A percentile compares a stretch with the other conserved stretches of the same genome.
These are phyloP conservation scores for Mycena capillaripes DNA, from an alignment of 768 basidiomycete species.

Conservation along the genomic window DNA sequence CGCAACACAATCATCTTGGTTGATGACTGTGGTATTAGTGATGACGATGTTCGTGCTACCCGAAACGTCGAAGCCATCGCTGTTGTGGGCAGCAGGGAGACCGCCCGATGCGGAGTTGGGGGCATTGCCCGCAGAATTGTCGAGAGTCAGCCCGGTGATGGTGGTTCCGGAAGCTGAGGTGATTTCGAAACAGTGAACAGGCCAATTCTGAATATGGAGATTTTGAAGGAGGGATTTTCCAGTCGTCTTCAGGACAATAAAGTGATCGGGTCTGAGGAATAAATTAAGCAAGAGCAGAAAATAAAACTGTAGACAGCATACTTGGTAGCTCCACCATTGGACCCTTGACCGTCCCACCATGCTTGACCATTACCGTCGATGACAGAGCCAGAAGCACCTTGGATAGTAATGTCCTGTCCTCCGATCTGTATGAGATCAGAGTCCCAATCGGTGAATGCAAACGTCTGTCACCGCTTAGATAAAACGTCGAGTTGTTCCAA, in stretches of 20 bases:
- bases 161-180: slow-evolving; percentile 30
- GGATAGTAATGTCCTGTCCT: slow-evolving; percentile 24
- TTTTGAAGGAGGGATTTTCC: slow-evolving; percentile 28
- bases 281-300: neutral
- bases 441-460: slow-evolving; percentile 33
- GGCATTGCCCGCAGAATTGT: slow-evolving; percentile 32
- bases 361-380: slow-evolving; percentile 31
- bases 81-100: slow-evolving; percentile 27
- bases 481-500: neutral
- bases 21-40: slow-evolving; percentile 17
- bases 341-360: slow-evolving; percentile 32
- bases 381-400: slow-evolving; percentile 21
- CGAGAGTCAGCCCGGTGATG: slow-evolving; percentile 31
- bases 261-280: slow-evolving; percentile 26
- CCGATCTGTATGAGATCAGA: slow-evolving; percentile 28
- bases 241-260: slow-evolving; percentile 28
- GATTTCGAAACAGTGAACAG: slow-evolving; percentile 31
- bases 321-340: slow-evolving; percentile 28
- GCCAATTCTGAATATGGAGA: slow-evolving; percentile 33
- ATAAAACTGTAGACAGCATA: slow-evolving; percentile 4
- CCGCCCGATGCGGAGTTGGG: slow-evolving; percentile 28
- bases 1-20: slow-evolving; percentile 33
- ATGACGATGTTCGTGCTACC: slow-evolving; percentile 26
- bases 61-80: slow-evolving; percentile 30
- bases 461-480: slow-evolving; percentile 19